Base-by-base conservation (phyloP, 495 filamentous ascomycete species). In the Neurospora tetrasperma region DNA sequence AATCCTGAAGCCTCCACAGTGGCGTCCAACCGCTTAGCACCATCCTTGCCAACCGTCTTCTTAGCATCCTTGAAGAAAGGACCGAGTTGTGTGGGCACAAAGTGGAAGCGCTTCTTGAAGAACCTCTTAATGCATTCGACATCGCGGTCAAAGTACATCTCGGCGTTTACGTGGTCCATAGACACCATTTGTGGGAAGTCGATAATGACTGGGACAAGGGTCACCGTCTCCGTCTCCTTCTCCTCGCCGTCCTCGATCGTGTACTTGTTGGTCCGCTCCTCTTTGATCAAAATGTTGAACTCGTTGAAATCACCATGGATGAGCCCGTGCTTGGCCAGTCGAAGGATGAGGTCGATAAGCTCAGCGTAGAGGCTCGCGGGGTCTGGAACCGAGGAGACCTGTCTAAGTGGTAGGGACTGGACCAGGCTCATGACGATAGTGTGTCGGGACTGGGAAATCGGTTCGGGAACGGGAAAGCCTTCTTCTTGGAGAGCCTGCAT, bases 281-380 rank as follows among this genome's bases (percentile, higher is more conserved):
- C 94, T 75, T 94, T 90, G 81, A 98, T 90, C 23, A 99, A 85
- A 73, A 99, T 93, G 78, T 99, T 99, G 85, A 99, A 99, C 83
- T 98, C 96, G 84, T 99, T 99, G 84, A 97, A 98, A 80, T 99
- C 96, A 75, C 96, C 96, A 80, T 99, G 96, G 71, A 99, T 98
- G 72, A 99, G 83, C 9, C 96, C 96, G 76, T 91, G 90, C 40
- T 87, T 86, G n/a, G 96, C 96, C 35, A 99, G 86, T 69, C 89
- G 85, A 59, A 99, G 79, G 73, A 98, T 93, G 74, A 97, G 88
- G 71, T 90, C 87, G 80, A 99, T 96, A 71, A 99, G 84, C 70
- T 97, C 91, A 43, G 91, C 90, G 83, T 98, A 98, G 23, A 99
- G 85, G 39, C 77, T 79, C 10, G 93, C 92, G 0, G 94, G 93